phyloP scores from a whole-genome alignment of 2,329 filamentous ascomycete genomes.

The Cladosporium sp. region DNA sequence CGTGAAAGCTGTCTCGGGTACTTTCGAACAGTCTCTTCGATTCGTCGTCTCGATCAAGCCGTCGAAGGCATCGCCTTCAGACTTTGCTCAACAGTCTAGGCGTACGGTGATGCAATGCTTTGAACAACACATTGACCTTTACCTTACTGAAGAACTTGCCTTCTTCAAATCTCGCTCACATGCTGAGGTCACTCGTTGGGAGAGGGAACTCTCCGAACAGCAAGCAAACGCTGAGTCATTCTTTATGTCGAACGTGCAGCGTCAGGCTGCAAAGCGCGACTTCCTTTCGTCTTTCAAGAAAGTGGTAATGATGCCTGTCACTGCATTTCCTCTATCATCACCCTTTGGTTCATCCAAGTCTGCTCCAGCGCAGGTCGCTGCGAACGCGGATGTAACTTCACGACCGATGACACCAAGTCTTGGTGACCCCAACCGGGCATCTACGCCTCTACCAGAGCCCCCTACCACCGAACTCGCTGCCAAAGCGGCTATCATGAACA shows the following conservation, averaged over 20 bases:
- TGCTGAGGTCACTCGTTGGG: conserved; percentile 76
- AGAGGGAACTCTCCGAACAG: conserved; percentile 85
- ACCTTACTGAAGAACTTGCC: conserved; percentile 85
- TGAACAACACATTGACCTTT: conserved; percentile 89
- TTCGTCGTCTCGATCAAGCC: conserved; percentile 69
- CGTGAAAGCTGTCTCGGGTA: conserved; percentile 76
- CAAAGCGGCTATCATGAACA: conserved; percentile 97
- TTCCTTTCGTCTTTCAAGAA: conserved; percentile 97
- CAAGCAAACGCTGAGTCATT: conserved; percentile 88
- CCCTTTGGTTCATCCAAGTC: conserved; percentile 37
- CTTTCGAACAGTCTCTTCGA: conserved; percentile 80
- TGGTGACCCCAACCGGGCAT: conserved; percentile 22
- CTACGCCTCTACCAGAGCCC: conserved; percentile 52
- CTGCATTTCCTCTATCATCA: conserved; percentile 63
- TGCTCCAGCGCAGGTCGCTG: conserved; percentile 18
- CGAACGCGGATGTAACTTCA: conserved; percentile 12
- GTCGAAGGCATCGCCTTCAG: conserved; percentile 58
- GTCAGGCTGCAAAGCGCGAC: conserved; percentile 92
- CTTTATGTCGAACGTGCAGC: conserved; percentile 91
- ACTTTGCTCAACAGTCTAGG: conserved; percentile 62
- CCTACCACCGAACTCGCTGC: conserved; percentile 90
- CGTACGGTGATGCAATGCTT: conserved; percentile 69
- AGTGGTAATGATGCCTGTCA: conserved; percentile 98
- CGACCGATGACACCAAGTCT: conserved; percentile 27
- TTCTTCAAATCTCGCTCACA: conserved; percentile 76